Percentiles rank a stretch among this genome's conserved stretches.
These are phyloP conservation scores for Paramecium sonneborni DNA, from an alignment of 73 alveolate species.

Conservation along the genomic window DNA sequence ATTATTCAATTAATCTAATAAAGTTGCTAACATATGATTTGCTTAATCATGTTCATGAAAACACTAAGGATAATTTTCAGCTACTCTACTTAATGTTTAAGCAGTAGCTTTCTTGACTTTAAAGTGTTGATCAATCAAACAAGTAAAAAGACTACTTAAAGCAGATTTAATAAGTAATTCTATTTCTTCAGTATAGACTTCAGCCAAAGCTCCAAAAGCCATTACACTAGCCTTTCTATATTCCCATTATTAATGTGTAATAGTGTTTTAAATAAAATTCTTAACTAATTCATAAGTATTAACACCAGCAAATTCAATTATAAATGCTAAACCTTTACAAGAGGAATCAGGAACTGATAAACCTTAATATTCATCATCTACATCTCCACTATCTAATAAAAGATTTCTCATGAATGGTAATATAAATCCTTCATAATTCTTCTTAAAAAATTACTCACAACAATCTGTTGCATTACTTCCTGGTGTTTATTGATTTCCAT, in stretches of 20 bases:
- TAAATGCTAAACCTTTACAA: not conserved
- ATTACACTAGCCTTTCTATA: conserved; percentile 19
- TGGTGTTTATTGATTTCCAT: not conserved
- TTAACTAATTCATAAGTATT: not conserved
- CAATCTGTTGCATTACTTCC: not conserved
- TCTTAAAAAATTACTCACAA: not conserved
- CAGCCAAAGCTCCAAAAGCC: conserved; percentile 52
- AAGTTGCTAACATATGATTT: not conserved
- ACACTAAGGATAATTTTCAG: conserved; percentile 30
- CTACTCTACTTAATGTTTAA: not conserved
- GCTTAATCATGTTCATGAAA: not conserved
- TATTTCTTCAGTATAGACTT: not conserved
- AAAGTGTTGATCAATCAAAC: not conserved
- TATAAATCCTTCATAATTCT: not conserved
- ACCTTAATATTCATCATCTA: conserved; percentile 11
- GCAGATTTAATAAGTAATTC: not conserved
- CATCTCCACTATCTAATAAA: not conserved
- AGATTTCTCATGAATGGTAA: conserved; percentile 27
- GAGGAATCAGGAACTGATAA: conserved; percentile 12
- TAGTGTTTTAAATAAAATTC: not conserved
- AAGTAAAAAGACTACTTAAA: not conserved
- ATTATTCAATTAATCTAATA: not conserved
- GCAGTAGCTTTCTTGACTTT: conserved; percentile 46
- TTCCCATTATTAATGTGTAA: not conserved
- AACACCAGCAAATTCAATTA: conserved; percentile 10